Base-by-base conservation (phyloP, 2,329 filamentous ascomycete species). In the Sclerotinia borealis region DNA sequence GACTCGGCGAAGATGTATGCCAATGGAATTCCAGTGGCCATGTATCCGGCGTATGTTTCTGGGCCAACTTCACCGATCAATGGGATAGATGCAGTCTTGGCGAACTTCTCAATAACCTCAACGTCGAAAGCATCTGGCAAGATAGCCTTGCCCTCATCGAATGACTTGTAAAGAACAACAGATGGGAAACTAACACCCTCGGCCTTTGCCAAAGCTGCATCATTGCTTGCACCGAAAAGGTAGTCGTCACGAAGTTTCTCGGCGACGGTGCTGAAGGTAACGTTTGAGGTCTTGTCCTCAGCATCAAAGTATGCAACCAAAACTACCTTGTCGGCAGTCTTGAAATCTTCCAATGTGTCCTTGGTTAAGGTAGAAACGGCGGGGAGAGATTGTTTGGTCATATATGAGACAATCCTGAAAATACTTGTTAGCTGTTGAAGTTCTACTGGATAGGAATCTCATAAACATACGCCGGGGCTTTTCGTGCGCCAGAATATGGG, bases 1-100 rank as follows among this genome's bases (percentile, higher is more conserved):
- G 90, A 93, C 81, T 97, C 93, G 68, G 93, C 88, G 79, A 99
- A 98, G 80, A 99, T 96, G 82, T 98, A 99, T 69, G 92, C 95
- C 68, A 99, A 88, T 66, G 95, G 95, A 71, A 98, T 84, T 70
- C 91, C 92, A 71, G 93, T 85, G 61, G 88, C 86, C 90, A 98
- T 99, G 85, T 99, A 99, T 75, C 84, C 86, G 66, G 90, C 84
- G 82, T 99, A 99, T 69, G 95, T 99, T 79, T 98, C 95, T 67
- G 95, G 95, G 72, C 93, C 93, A 72, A 99, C 90, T 81, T 97
- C 95, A 67, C 95, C 95, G 69, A 99, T 88, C 73, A 99, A 83
- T 68, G 95, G 95, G 65, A 90, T 96, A 71, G 93, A 87, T 66
- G 92, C 82, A 55, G 86, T 87, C 83, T 92, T 93, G 77, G 90